Evolutionary conservation across 2,329 filamentous ascomycete genomes (phyloP).

Genomic region (Pyrenochaeta sp.): DNA sequence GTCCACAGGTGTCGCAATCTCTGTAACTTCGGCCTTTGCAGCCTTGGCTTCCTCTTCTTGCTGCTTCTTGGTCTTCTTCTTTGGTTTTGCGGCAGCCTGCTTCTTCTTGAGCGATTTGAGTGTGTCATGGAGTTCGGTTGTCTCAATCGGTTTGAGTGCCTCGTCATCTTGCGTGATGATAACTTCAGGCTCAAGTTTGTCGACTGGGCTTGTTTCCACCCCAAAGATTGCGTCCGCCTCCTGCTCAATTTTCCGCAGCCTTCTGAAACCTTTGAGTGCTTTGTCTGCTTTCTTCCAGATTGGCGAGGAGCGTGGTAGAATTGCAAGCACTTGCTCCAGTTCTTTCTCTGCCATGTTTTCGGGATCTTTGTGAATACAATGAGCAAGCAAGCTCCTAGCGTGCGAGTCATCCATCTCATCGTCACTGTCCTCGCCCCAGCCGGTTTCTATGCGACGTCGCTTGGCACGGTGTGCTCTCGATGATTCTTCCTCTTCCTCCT

Average conservation of each 20-base stretch:
- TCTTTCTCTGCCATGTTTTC: slow-evolving; percentile 74
- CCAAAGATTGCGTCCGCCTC: slow-evolving; percentile 78
- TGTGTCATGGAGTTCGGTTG: slow-evolving; percentile 44
- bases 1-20: slow-evolving; percentile 59
- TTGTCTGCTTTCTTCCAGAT: slow-evolving; percentile 80
- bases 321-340: slow-evolving; percentile 62
- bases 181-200: slow-evolving; percentile 48
- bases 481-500: slow-evolving; percentile 60
- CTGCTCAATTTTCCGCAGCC: slow-evolving; percentile 80
- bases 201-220: slow-evolving; percentile 56
- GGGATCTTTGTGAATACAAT: slow-evolving; percentile 66
- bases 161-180: slow-evolving; percentile 56
- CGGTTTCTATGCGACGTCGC: slow-evolving; percentile 54
- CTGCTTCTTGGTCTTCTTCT: slow-evolving; percentile 83
- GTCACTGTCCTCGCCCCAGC: slow-evolving; percentile 58
- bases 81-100: slow-evolving; percentile 62
- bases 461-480: slow-evolving; percentile 55
- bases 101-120: slow-evolving; percentile 39
- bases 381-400: slow-evolving; percentile 57
- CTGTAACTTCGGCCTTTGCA: slow-evolving; percentile 49
- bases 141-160: slow-evolving; percentile 46
- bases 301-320: slow-evolving; percentile 64
- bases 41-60: slow-evolving; percentile 64
- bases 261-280: slow-evolving; percentile 62
- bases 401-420: slow-evolving; percentile 59